These are phyloP conservation scores for Pythium apleroticum DNA, from an alignment of 352 stramenopile genomes.

Conservation along the genomic window DNA sequence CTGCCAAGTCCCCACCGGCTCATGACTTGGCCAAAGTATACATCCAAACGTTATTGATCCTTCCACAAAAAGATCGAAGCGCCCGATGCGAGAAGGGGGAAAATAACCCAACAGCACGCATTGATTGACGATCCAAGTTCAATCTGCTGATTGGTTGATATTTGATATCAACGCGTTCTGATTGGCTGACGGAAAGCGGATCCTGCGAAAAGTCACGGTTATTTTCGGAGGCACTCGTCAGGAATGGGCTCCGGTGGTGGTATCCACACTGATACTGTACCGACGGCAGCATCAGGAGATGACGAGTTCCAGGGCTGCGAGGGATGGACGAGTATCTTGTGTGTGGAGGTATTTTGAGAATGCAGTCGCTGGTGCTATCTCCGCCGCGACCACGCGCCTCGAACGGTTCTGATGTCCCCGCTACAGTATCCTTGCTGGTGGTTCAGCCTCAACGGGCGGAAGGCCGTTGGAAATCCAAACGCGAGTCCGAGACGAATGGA, in stretches of 20 bases:
- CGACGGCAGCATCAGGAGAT: too few species aligned
- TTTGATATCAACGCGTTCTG: not conserved
- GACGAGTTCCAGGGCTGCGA: not conserved
- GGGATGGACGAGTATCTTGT: not conserved
- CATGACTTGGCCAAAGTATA: conserved; percentile 33
- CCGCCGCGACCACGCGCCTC: not conserved
- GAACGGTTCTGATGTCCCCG: not conserved
- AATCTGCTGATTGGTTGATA: not conserved
- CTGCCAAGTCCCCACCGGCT: conserved; percentile 29
- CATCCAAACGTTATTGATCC: conserved; percentile 35
- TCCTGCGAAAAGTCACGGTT: conserved; percentile 31
- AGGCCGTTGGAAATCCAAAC: not conserved
- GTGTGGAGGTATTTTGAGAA: not conserved
- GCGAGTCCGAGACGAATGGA: not conserved
- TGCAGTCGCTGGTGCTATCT: not conserved
- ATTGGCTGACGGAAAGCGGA: conserved; percentile 13
- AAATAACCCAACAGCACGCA: conserved; percentile 19
- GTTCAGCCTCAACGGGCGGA: not conserved
- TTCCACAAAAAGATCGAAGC: conserved; percentile 37
- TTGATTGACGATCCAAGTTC: conserved; percentile 25
- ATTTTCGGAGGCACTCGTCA: conserved; percentile 16
- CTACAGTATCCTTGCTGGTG: not conserved
- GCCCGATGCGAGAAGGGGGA: conserved; percentile 8
- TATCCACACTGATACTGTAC: not conserved
- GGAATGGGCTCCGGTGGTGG: not conserved